Evolutionary conservation across 345 rosid genomes (phyloP).

Genomic region (Bruguiera parviflora): DNA sequence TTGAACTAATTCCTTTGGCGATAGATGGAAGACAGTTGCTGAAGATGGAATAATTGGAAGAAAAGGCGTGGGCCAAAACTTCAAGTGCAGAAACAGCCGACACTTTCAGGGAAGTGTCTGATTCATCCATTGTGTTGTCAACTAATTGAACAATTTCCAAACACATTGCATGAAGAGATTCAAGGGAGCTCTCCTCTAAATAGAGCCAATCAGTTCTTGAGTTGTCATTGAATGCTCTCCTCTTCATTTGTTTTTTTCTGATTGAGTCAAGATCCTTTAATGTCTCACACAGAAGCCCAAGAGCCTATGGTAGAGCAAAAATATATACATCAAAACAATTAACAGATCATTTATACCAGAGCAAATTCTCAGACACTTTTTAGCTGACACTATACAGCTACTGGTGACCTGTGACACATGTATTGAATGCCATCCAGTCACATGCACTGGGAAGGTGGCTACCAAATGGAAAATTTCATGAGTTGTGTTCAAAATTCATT

Average conservation of each 20-base stretch:
- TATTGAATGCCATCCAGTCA: not conserved
- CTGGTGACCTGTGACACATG: not conserved
- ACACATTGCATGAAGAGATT: conserved; percentile 59
- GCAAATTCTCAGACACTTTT: not conserved
- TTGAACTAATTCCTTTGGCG: conserved; percentile 55
- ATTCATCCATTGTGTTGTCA: conserved; percentile 48
- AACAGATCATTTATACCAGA: not conserved
- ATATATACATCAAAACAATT: not conserved
- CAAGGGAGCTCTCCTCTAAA: conserved; percentile 49
- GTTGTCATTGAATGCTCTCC: conserved; percentile 30
- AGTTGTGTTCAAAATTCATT: no score
- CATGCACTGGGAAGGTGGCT: no score
- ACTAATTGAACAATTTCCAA: conserved; percentile 56
- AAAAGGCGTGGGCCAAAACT: conserved; percentile 61
- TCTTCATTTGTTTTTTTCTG: conserved; percentile 42
- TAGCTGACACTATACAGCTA: not conserved
- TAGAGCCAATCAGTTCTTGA: conserved; percentile 47
- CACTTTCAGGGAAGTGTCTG: conserved; percentile 49
- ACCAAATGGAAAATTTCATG: not conserved
- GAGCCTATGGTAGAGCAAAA: conserved; percentile 48
- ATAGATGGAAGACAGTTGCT: conserved; percentile 64
- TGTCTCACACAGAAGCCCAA: conserved; percentile 67
- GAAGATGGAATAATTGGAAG: conserved; percentile 63
- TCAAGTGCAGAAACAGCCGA: conserved; percentile 77
- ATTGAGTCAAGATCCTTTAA: conserved; percentile 45